Base-by-base conservation (phyloP, 2,329 filamentous ascomycete species). In the Neopestalotiopsis sp. region DNA sequence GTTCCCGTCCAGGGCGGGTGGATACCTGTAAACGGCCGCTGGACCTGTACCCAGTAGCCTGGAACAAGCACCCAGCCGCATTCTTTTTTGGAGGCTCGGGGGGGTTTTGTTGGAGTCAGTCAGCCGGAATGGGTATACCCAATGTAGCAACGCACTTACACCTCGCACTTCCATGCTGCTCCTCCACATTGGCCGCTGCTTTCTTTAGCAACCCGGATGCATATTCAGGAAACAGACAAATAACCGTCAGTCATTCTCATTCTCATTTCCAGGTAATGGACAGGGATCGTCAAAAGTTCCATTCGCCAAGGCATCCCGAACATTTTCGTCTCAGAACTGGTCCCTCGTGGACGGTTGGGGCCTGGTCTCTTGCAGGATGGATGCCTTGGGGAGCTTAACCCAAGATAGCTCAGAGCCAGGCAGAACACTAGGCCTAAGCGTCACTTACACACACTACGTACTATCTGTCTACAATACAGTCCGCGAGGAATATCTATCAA, bases 261-360 rank as follows among this genome's bases (percentile, higher is more conserved):
- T 42, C 17, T 28, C 59, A 28, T 60, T n/a, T 32, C 59, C 28
- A 40, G 59, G 4, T 20, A 60, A 42, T 32, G 3, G 32, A 7
- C 30, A 59, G 57, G 57, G 28, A 28, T 64, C 20, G 17, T 30
- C 61, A 30, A 64, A 52, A 64, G 61, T 64, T 64, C 61, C 24
- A 28, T 28, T 28, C 61, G 38, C 61, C 61, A 49, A 64, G 42
- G 17, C 59, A 34, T 34, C 59, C 59, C 32, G 59, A 62, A 20
- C 38, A 40, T 30, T 52, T 64, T 64, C 40, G 61, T 64, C 34
- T n/a, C 61, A 52, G 24, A 64, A 20, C 24, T 64, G 40, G 45
- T 40, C 61, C 20, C n/a, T 38, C 34, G 34, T 38, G 34, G 34
- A 38, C 34, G 34, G 34, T 12, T 64, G 24, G 61, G n/a, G 61